Evolutionary conservation across 2,329 filamentous ascomycete species (phyloP).

Genomic region (Monosporascus sp.): DNA sequence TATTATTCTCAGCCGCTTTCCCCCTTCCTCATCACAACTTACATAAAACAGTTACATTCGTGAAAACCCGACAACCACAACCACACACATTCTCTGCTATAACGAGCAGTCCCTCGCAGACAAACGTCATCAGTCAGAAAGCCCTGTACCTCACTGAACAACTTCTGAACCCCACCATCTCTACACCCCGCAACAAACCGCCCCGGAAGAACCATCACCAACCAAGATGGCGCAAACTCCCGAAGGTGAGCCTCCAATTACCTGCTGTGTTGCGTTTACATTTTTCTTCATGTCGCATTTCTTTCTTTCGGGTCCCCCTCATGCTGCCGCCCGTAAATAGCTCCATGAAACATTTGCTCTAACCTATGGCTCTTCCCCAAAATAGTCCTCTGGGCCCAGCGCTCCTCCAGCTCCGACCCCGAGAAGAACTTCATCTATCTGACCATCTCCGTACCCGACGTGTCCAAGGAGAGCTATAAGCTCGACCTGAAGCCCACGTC

Average conservation of each 20-base stretch:
- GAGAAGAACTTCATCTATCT: constrained; percentile 94
- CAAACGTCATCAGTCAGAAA: background rate
- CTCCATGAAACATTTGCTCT: constrained; percentile 1
- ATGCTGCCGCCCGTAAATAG: background rate
- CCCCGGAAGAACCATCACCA: background rate
- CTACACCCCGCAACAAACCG: background rate
- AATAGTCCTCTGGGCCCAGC: constrained; percentile 94
- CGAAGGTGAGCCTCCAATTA: constrained; percentile 27
- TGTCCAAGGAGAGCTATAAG: constrained; percentile 68
- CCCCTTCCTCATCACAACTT: background rate
- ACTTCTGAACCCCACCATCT: background rate
- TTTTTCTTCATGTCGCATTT: background rate
- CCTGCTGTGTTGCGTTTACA: constrained; percentile 1
- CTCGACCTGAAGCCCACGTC: constrained; percentile 74
- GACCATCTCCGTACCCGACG: constrained; percentile 83
- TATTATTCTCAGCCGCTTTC: background rate
- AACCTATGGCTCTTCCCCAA: constrained; percentile 1
- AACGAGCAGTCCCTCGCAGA: too few species aligned
- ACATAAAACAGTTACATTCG: background rate
- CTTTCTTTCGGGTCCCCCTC: background rate
- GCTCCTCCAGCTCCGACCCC: constrained; percentile 73
- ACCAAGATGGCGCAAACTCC: constrained; percentile 29
- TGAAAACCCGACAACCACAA: background rate
- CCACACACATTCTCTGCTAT: background rate
- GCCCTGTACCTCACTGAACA: background rate